These are phyloP conservation scores for Eucalyptus cloeziana DNA, from an alignment of 345 rosid species.

Conservation along the genomic window DNA sequence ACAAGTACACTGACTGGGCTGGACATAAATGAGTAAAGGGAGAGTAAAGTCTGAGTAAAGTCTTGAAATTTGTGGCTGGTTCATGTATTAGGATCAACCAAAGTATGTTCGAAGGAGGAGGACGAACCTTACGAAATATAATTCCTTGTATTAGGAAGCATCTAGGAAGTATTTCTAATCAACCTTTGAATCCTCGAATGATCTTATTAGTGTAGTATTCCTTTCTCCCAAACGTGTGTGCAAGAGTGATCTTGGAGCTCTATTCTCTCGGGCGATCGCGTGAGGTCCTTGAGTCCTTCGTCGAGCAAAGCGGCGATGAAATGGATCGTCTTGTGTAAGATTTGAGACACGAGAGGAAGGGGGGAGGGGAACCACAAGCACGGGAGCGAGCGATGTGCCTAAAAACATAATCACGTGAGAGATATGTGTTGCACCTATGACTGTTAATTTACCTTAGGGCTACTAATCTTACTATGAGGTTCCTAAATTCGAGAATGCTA, in stretches of 20 bases:
- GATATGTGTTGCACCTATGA: background rate
- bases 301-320: too few relatives aligned
- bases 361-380: background rate
- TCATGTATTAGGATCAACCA: background rate
- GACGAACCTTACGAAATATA: background rate
- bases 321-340: too few relatives aligned
- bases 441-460: background rate
- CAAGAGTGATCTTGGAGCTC: background rate
- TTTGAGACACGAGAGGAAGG: too few relatives aligned
- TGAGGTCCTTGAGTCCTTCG: background rate
- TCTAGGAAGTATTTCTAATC: background rate
- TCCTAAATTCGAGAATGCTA: background rate
- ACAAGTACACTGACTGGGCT: background rate
- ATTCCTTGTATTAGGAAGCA: background rate
- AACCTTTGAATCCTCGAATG: background rate
- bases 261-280: background rate
- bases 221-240: background rate
- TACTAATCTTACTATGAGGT: background rate
- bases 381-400: rapidly evolving
- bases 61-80: background rate
- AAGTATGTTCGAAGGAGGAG: background rate
- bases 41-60: background rate
- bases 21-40: background rate
- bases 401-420: background rate
- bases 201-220: background rate